Evolutionary conservation across 2,329 filamentous ascomycete genomes (phyloP), one percentile per base, ranked within the genome.

Genomic region (Emergomyces pasteurianus): DNA sequence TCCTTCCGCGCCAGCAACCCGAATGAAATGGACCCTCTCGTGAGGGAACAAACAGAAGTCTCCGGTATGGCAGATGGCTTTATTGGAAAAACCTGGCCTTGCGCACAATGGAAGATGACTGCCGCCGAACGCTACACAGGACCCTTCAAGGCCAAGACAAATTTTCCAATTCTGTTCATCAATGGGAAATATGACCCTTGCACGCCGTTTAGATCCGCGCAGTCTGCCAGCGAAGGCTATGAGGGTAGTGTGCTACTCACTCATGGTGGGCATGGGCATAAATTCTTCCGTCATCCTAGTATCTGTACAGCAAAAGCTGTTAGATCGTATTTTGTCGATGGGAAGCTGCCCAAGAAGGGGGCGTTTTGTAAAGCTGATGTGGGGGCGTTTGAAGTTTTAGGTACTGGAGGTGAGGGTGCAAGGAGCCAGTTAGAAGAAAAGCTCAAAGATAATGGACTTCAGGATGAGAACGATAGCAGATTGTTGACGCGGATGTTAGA

Each of bases 261-360:
- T 28, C 64, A 69, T 43, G 61, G 64, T n/a, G 66, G 65, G 23
- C 65, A 67, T 58, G 65, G 66, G 12, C 10, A 58, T 68, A 59
- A 58, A 60, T 56, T 70, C 66, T 46, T 28, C 36, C 18, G 31
- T 43, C 54, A 57, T 2, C 40, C 71, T 7, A 63, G 60, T 63
- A 68, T 3, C 12, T 77, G 75, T 63, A 70, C 67, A 3, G 60
- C 67, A 7, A 61, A 64, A 43, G 63, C 65, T 5, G 67, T 72
- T 2, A 61, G 64, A 31, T 65, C 64, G 10, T 77, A 76, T 60
- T 77, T 73, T 65, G 57, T 56, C 3, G 67, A 75, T 50, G 73
- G 73, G 3, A 71, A 66, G 2, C 58, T 77, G 28, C 75, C 74
- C 1, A 58, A 67, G 34, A 61, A 64, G 2, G 71, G 69, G 6